These are phyloP conservation scores for Carex cristatella DNA, from an alignment of 176 grass and related monocot genomes.

Conservation along the genomic window DNA sequence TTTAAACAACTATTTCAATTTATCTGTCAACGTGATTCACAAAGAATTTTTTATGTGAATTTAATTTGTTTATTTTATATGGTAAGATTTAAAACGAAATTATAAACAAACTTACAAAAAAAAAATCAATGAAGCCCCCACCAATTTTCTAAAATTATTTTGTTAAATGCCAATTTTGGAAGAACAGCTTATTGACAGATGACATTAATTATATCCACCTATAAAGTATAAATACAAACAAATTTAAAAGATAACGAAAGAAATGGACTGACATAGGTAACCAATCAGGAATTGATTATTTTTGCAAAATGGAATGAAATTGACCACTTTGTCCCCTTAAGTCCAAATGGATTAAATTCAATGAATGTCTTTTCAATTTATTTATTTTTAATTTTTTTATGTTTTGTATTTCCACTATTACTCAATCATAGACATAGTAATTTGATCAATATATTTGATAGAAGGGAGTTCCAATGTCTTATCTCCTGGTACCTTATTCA, in stretches of 20 bases:
- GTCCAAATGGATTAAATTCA: not conserved
- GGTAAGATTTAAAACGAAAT: too few species aligned
- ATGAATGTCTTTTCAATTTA: not conserved
- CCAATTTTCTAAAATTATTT: not conserved
- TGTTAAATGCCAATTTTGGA: not conserved
- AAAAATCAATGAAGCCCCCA: not conserved
- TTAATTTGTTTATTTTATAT: too few species aligned
- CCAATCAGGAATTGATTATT: not conserved
- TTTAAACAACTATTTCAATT: too few species aligned
- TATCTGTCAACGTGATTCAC: too few species aligned
- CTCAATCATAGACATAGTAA: not conserved
- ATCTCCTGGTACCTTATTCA: too few species aligned
- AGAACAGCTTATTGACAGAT: not conserved
- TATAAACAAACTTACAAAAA: too few species aligned
- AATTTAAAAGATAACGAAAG: not conserved
- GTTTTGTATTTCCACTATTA: not conserved
- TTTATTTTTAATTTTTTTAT: not conserved
- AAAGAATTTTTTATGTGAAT: too few species aligned
- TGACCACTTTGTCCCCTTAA: not conserved
- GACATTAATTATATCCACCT: not conserved
- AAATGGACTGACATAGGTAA: not conserved
- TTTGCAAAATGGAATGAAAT: not conserved
- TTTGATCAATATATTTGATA: not conserved
- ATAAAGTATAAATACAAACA: not conserved
- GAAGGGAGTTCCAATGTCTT: too few species aligned